phyloP scores from a whole-genome alignment of 495 filamentous ascomycete species.

The Trichocladium uniseriatum region DNA sequence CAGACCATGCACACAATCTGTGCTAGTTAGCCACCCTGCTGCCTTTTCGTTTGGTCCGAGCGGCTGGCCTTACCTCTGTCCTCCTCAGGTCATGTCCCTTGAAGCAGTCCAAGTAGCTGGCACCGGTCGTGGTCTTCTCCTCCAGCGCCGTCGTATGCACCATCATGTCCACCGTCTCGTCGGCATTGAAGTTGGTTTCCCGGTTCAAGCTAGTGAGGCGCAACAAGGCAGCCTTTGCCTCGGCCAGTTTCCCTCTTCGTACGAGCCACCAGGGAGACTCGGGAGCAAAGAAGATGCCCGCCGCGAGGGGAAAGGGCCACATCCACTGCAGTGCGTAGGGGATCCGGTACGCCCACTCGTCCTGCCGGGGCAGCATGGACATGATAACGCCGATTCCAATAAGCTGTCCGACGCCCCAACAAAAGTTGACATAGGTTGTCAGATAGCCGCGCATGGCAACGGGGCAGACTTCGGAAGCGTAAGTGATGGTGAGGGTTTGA shows the following conservation, averaged over 20 bases:
- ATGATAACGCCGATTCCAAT: constrained; percentile 68
- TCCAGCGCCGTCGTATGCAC: constrained; percentile 71
- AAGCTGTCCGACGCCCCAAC: constrained; percentile 70
- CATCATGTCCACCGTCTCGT: constrained; percentile 80
- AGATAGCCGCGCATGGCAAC: constrained; percentile 62
- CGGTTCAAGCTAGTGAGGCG: constrained; percentile 52
- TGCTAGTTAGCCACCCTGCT: constrained; percentile 1
- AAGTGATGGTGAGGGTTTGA: constrained; percentile 69
- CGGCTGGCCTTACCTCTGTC: constrained; percentile 41
- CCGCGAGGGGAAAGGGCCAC: constrained; percentile 67
- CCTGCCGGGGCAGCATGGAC: constrained; percentile 46
- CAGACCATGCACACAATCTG: constrained; percentile 66
- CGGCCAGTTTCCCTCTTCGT: constrained; percentile 54
- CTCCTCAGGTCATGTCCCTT: constrained; percentile 62
- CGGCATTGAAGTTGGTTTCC: constrained; percentile 56
- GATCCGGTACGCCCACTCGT: constrained; percentile 52
- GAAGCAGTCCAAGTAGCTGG: constrained; percentile 68
- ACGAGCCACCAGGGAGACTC: constrained; percentile 82
- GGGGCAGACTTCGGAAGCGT: constrained; percentile 72
- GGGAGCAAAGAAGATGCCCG: constrained; percentile 62
- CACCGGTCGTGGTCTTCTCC: constrained; percentile 56
- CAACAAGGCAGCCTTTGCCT: constrained; percentile 58
- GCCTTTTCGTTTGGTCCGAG: too few species aligned
- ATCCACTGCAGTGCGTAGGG: constrained; percentile 77
- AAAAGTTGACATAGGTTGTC: constrained; percentile 75